Base-by-base conservation (phyloP, 768 basidiomycete species). In the Mycena floridula region DNA sequence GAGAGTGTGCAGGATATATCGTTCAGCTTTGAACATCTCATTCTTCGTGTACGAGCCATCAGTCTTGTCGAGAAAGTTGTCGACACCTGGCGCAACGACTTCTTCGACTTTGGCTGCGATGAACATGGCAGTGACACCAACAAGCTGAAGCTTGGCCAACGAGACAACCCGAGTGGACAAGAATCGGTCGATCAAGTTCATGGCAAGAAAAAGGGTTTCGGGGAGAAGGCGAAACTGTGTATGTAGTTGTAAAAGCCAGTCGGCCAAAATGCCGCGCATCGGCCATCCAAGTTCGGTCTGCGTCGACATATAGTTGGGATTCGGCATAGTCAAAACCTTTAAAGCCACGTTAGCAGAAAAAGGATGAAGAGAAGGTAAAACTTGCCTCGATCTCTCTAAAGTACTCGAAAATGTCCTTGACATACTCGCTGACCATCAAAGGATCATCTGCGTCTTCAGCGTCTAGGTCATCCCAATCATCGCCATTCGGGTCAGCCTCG, bases 241-340 rank as follows among this genome's bases (percentile, higher is more conserved):
- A 59, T 96, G 94, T 13, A 94, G 84, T 63, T 93, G 89, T 51
- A 96, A 80, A 47, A 97, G 73, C 92, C 92, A 96, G 70, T 95
- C 93, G 50, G 88, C 80, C 15, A 97, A 79, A 40, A 93, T 79
- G 7, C 81, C 84, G 9, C 92, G 85, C 80, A 93, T 90, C 40
- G 81, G 79, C 91, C 91, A 95, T 12, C 81, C 82, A 23, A 96
- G 73, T 43, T 91, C 85, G 46, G 77, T 76, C 62, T 97, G 92
- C 48, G 63, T 73, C 11, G 78, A 68, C 87, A 96, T 94, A 63
- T 95, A 96, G 48, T 82, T 73, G 1, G 87, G 77, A 49, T 85
- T 81, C 2, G 94, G 89, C 63, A 92, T 78, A 0, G 82, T 89
- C 8, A 65, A 63, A 50, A 79, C 62, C 93, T n/a, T n/a, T 95